Base-by-base conservation (phyloP, 164 flowering plant species). In the Buxus sempervirens region DNA sequence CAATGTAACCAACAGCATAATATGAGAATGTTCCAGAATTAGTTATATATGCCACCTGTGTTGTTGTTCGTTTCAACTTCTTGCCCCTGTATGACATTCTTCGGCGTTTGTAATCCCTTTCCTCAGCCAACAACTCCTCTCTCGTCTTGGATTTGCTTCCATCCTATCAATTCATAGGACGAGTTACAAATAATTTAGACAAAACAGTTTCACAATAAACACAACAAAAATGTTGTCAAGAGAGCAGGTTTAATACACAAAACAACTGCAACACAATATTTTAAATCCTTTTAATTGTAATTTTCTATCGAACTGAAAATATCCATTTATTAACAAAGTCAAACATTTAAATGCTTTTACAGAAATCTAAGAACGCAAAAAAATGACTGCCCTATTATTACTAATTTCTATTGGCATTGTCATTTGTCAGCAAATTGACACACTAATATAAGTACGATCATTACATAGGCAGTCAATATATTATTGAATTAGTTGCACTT, bases 61-160 rank as follows among this genome's bases (percentile, higher is more conserved):
- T 80, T 66, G 77, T 77, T 60, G 86, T 68, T 67, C 96, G 84
- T 81, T 91, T 96, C 72, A 75, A 70, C 79, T 91, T 96, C 82
- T 93, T 96, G 55, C 98, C 98, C 72, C 98, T 96, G 71, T 93
- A 96, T 64, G 99, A 89, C 90, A 86, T 93, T 82, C 99, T 87
- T 74, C 99, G 84, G 21, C 99, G 87, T 79, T 91, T 96, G 79
- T 90, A 96, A 76, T 96, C 99, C 79, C 98, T 88, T 83, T 96
- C 97, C 83, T 96, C 99, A 62, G 99, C 99, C 81, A 96, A 73
- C 63, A 96, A 72, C 75, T 96, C 98, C 81, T 93, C 98, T 74
- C 80, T 80, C 18, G 98, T 87, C 82, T 88, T 96, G 27, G 57
- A 54, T 77, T 74, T 89, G 70, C 23, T 75, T 22, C 77, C 53